Evolutionary conservation across 139 green algal species (phyloP).

Genomic region (Chlorella ohadii): DNA sequence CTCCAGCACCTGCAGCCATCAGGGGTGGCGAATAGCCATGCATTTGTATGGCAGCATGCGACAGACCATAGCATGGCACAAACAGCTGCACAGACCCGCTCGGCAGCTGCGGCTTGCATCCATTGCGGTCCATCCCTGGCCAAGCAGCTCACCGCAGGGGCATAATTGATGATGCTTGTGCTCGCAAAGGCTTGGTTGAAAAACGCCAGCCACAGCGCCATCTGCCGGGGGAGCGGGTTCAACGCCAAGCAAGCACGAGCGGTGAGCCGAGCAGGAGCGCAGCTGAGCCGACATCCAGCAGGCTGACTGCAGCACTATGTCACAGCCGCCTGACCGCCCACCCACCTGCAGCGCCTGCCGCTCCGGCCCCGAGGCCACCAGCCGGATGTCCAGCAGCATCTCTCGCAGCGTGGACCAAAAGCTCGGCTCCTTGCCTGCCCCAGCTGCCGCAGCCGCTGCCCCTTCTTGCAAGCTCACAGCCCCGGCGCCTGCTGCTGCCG

Average conservation of each 20-base stretch:
- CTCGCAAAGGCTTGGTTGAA: slow-evolving; percentile 80
- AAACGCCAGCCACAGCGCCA: slow-evolving; percentile 75
- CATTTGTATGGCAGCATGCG: background rate
- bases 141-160: slow-evolving; percentile 67
- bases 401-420: slow-evolving; percentile 54
- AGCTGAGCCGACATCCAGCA: too few species aligned
- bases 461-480: background rate
- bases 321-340: background rate
- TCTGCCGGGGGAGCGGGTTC: background rate
- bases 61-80: too few species aligned
- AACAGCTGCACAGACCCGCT: too few species aligned
- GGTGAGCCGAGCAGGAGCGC: background rate
- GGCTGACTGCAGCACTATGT: too few species aligned
- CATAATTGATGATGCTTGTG: slow-evolving; percentile 90
- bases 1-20: slow-evolving; percentile 37
- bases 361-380: slow-evolving; percentile 56
- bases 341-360: slow-evolving; percentile 46
- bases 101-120: too few species aligned
- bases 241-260: background rate
- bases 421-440: background rate
- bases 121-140: too few species aligned
- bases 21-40: background rate
- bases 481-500: background rate
- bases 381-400: slow-evolving; percentile 67
- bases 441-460: background rate